phyloP scores from a whole-genome alignment of 225 moss, liverwort and hornwort genomes.

The Physcomitrium patens region DNA sequence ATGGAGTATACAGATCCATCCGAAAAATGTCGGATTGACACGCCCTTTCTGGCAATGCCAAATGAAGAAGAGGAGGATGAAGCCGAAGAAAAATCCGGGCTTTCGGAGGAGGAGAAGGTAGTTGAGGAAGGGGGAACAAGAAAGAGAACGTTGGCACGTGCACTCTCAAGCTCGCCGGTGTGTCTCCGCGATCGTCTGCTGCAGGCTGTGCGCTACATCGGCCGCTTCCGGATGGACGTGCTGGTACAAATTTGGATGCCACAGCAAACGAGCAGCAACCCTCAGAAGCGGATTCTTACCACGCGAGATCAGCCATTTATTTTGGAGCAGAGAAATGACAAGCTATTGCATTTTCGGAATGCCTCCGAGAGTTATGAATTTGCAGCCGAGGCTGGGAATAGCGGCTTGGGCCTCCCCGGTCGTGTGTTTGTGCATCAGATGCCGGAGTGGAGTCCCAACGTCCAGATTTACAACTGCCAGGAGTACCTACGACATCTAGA shows the following conservation, averaged over 20 bases:
- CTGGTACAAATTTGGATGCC: conserved; percentile 85
- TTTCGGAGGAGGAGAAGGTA: conserved; percentile 35
- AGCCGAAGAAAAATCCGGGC: conserved; percentile 37
- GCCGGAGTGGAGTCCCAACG: conserved; percentile 90
- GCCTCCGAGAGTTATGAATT: conserved; percentile 69
- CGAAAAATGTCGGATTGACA: neutral
- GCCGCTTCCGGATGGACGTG: conserved; percentile 47
- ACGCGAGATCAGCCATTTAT: conserved; percentile 79
- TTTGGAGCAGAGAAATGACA: conserved; percentile 55
- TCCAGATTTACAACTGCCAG: conserved; percentile 63
- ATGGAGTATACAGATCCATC: conserved; percentile 5
- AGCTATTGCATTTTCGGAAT: conserved; percentile 61
- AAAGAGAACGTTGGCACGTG: conserved; percentile 19
- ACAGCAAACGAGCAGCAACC: conserved; percentile 25
- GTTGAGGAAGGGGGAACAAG: conserved; percentile 23
- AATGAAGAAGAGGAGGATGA: conserved; percentile 30
- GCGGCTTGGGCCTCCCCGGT: conserved; percentile 59
- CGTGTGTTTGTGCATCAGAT: conserved; percentile 74
- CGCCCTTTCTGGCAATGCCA: conserved; percentile 22
- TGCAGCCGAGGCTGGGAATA: conserved; percentile 43
- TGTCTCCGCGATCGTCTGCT: conserved; percentile 37
- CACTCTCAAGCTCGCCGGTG: conserved; percentile 7
- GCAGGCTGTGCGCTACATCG: conserved; percentile 49
- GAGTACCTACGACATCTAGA: conserved; percentile 71
- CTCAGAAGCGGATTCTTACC: conserved; percentile 56